Base-by-base conservation (phyloP, 306 rosid genomes). In the Lathyrus tuberosus region DNA sequence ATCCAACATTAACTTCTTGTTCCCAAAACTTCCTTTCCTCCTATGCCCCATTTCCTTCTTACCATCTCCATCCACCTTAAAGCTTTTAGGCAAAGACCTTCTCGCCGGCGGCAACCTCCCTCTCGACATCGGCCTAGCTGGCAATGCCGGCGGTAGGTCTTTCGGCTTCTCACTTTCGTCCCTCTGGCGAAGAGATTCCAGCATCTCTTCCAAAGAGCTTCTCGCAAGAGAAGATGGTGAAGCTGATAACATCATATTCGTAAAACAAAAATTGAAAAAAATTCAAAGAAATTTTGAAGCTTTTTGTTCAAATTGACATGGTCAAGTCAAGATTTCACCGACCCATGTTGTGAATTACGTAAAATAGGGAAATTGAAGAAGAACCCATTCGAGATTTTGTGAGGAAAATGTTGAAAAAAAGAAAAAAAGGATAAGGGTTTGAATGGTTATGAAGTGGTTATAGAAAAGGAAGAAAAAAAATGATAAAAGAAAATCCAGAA, bases 151-250 rank as follows among this genome's bases (percentile, higher is more conserved):
- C 4, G 99, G 99, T 74, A 80, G 62, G 82, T 89, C 96, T 84
- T 81, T 89, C 0, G 96, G 95, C 83, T 72, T 87, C 73, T 87
- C 95, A 20, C 70, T 86, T 62, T 82, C 96, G 43, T 87, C 97
- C 60, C 81, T 84, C 72, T 83, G 84, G 66, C 92, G 91, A 43
- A 95, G 95, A 17, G 97, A 87, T 56, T 91, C 99, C 42, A 95
- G 85, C 99, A 95, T 95, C 81, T 89, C 97, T 76, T 95, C 99
- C 30, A 95, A 78, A 42, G 99, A 95, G 78, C 99, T 95, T 80
- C 93, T 87, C 60, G 83, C 80, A 56, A 85, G 53, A 69, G 87
- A 24, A 73, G 90, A 70, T 46, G 88, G 83, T 35, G 97, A 76
- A 57, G 88, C 62, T 14, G 97, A 81, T 49, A 85, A 78, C 92